Evolutionary conservation across 371 early-diverging fungal species (phyloP).

Genomic region (Rhizopus sp.): DNA sequence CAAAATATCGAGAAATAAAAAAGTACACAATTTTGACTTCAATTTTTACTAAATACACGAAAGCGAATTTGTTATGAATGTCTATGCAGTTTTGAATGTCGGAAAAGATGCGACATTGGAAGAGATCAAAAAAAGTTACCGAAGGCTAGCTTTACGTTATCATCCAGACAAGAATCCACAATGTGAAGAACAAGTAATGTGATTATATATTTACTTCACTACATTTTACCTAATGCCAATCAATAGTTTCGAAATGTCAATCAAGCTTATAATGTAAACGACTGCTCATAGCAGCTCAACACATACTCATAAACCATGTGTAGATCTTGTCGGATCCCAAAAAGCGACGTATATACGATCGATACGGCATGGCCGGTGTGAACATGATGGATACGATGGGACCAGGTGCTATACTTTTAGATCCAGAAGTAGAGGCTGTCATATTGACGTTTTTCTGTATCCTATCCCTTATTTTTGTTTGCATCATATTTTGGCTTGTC

Average conservation of each 20-base stretch:
- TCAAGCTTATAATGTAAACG: slow-evolving; percentile 76
- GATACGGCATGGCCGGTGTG: slow-evolving; percentile 85
- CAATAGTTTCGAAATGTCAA: slow-evolving; percentile 75
- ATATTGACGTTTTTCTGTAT: slow-evolving; percentile 65
- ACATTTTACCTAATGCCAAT: background rate
- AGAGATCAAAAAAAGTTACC: slow-evolving; percentile 74
- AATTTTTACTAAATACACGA: too few relatives aligned
- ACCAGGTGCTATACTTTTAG: slow-evolving; percentile 68
- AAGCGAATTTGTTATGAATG: too few relatives aligned
- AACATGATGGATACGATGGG: slow-evolving; percentile 75
- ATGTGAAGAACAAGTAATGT: slow-evolving; percentile 51
- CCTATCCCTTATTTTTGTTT: slow-evolving; percentile 54
- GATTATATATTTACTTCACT: background rate
- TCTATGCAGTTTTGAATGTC: slow-evolving; percentile 75
- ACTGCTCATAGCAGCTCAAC: background rate
- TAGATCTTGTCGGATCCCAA: slow-evolving; percentile 65
- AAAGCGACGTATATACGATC: slow-evolving; percentile 80
- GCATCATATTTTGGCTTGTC: slow-evolving; percentile 76
- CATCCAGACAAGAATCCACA: slow-evolving; percentile 80
- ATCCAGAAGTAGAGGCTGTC: slow-evolving; percentile 75
- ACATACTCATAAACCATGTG: background rate
- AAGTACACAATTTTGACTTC: too few relatives aligned
- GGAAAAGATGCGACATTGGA: slow-evolving; percentile 69
- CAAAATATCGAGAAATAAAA: too few relatives aligned
- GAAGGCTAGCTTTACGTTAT: slow-evolving; percentile 69